Evolutionary conservation across 306 rosid species (phyloP).

Genomic region (Cotoneaster glaucophyllus): DNA sequence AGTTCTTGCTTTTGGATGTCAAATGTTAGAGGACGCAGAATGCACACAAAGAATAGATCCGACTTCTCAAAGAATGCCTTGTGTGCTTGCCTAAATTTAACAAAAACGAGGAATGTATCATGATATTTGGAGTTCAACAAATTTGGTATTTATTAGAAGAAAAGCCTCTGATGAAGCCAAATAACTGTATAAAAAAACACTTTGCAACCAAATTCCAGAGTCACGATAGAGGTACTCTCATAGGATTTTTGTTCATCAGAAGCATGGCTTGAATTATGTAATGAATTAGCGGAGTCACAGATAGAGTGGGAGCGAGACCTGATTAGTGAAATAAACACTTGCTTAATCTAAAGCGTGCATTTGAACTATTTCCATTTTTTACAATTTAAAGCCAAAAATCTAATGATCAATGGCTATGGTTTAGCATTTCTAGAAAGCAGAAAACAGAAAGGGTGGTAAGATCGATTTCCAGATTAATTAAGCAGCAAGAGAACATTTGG

Average conservation of each 20-base stretch:
- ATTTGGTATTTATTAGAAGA: neutral
- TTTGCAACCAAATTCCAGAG: neutral
- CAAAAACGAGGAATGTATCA: neutral
- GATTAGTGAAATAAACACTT: neutral
- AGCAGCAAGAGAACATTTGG: too few species aligned
- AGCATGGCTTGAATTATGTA: neutral
- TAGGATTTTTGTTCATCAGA: neutral
- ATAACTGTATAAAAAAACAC: neutral
- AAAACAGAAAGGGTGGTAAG: neutral
- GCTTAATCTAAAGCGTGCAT: neutral
- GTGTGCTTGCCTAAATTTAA: conserved; percentile 59
- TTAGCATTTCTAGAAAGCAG: neutral
- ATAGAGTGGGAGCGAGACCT: neutral
- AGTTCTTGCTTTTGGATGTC: conserved; percentile 61
- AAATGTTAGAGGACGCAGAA: conserved; percentile 57
- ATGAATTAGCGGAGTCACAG: neutral
- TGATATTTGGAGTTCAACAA: neutral
- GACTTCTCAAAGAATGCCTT: conserved; percentile 75
- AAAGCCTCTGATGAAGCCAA: neutral
- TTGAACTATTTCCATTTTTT: neutral
- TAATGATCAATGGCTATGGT: neutral
- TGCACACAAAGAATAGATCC: conserved; percentile 64
- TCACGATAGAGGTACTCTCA: neutral
- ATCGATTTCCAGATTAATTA: too few species aligned
- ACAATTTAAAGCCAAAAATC: too few species aligned